These are phyloP conservation scores for Quercus gilva DNA, from an alignment of 306 rosid genomes.

Conservation along the genomic window DNA sequence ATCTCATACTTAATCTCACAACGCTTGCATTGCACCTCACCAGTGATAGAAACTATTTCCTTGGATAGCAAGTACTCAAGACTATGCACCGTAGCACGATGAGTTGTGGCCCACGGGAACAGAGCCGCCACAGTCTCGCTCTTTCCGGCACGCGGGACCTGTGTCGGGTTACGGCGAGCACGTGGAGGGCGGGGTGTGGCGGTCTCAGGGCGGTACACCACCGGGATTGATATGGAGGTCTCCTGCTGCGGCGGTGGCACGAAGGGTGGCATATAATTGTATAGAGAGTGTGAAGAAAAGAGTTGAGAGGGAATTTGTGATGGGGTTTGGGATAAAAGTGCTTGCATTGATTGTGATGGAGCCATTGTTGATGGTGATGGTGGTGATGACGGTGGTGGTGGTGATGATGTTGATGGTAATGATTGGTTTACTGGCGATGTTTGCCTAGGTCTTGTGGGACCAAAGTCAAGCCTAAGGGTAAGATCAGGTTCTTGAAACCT, in stretches of 20 bases:
- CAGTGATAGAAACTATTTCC: conserved; percentile 6
- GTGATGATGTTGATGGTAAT: not conserved
- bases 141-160: not conserved
- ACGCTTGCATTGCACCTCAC: conserved; percentile 39
- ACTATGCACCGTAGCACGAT: conserved; percentile 23
- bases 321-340: not conserved
- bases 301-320: not conserved
- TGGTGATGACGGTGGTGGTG: not conserved
- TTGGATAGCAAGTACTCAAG: not conserved
- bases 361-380: not conserved
- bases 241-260: not conserved
- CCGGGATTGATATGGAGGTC: not conserved
- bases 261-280: not conserved
- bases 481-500: not conserved
- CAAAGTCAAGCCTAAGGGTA: not conserved
- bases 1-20: conserved; percentile 28
- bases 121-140: conserved; percentile 19
- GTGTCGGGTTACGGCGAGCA: not conserved
- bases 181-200: not conserved
- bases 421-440: not conserved
- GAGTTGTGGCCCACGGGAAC: conserved; percentile 50
- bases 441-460: not conserved
- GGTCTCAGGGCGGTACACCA: not conserved
- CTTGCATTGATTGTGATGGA: not conserved
- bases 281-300: not conserved